Conservation (phyloP, 2,329 filamentous ascomycete genomes). For the Mycocentrospora acerina region DNA sequence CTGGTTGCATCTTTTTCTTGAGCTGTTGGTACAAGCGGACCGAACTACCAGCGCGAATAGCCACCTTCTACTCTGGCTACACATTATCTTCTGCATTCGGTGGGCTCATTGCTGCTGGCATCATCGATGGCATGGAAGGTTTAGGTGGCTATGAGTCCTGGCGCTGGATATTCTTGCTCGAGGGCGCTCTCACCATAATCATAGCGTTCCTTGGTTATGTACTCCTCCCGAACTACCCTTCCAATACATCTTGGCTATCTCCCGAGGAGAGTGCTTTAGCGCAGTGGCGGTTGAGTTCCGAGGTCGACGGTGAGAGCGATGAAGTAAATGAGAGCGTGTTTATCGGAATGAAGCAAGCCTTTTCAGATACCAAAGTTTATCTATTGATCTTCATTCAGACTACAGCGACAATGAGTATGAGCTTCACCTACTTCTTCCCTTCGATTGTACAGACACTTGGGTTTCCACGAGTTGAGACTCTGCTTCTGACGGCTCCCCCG, state of each 20-base stretch:
- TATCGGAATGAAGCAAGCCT: slow-evolving; percentile 50
- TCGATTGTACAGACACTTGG: slow-evolving; percentile 21
- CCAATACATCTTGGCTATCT: slow-evolving; percentile 48
- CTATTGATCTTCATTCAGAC: slow-evolving; percentile 59
- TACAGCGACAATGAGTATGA: slow-evolving; percentile 44
- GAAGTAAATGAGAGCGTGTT: slow-evolving; percentile 18
- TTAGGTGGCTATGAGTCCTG: slow-evolving; percentile 23
- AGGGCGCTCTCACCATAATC: slow-evolving; percentile 28
- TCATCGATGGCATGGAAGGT: slow-evolving; percentile 42
- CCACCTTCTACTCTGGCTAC: slow-evolving; percentile 56
- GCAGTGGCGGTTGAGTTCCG: slow-evolving; percentile 22
- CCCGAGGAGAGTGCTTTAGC: slow-evolving; percentile 21
- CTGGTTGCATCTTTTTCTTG: slow-evolving; percentile 26
- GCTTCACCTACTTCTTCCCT: slow-evolving; percentile 48
- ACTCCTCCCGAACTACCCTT: slow-evolving; percentile 52
- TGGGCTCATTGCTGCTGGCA: slow-evolving; percentile 57
- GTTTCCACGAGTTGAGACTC: slow-evolving; percentile 29
- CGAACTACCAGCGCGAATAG: slow-evolving; percentile 53
- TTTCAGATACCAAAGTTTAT: slow-evolving; percentile 55
- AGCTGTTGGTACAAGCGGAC: slow-evolving; percentile 54
- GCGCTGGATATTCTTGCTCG: slow-evolving; percentile 34
- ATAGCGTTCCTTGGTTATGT: slow-evolving; percentile 44
- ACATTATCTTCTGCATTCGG: slow-evolving; percentile 54
- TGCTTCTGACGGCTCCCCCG: slow-evolving; percentile 46
- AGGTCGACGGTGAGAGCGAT: slow-evolving; percentile 16